phyloP scores from a whole-genome alignment of 805 yeast species.

The Yamadazyma olivae region DNA sequence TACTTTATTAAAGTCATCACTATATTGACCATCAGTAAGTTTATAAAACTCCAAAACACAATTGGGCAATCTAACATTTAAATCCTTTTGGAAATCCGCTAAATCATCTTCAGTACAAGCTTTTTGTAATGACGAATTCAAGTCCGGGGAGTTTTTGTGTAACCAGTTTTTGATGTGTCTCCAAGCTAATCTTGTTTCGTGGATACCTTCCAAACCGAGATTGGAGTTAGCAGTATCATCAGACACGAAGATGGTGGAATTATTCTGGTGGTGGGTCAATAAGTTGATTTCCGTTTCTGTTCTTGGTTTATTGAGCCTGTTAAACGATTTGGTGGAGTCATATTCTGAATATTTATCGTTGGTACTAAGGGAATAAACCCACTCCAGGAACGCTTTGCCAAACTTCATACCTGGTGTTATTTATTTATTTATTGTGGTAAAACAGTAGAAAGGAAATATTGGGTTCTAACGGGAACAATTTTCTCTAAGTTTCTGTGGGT shows the following conservation, averaged over 20 bases:
- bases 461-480: too few relatives aligned
- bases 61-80: slow-evolving; percentile 69
- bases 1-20: slow-evolving; percentile 65
- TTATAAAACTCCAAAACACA: slow-evolving; percentile 78
- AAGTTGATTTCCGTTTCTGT: slow-evolving; percentile 28
- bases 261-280: slow-evolving; percentile 13
- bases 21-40: slow-evolving; percentile 90
- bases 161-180: slow-evolving; percentile 86
- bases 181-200: slow-evolving; percentile 81
- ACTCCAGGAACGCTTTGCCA: slow-evolving; percentile 48
- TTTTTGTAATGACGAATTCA: slow-evolving; percentile 70
- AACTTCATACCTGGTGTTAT: slow-evolving; percentile 16
- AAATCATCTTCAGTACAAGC: slow-evolving; percentile 82
- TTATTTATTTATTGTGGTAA: too few relatives aligned
- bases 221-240: slow-evolving; percentile 26
- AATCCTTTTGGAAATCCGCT: slow-evolving; percentile 77
- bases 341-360: slow-evolving; percentile 70
- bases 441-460: too few relatives aligned
- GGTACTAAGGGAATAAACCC: slow-evolving; percentile 61
- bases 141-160: slow-evolving; percentile 71
- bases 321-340: slow-evolving; percentile 46
- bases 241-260: slow-evolving; percentile 3
- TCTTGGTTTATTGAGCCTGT: slow-evolving; percentile 37
- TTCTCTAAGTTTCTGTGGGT: too few relatives aligned
- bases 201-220: slow-evolving; percentile 54